Evolutionary conservation across 148 eudicot species (phyloP).

Genomic region (Fagopyrum homotropicum): DNA sequence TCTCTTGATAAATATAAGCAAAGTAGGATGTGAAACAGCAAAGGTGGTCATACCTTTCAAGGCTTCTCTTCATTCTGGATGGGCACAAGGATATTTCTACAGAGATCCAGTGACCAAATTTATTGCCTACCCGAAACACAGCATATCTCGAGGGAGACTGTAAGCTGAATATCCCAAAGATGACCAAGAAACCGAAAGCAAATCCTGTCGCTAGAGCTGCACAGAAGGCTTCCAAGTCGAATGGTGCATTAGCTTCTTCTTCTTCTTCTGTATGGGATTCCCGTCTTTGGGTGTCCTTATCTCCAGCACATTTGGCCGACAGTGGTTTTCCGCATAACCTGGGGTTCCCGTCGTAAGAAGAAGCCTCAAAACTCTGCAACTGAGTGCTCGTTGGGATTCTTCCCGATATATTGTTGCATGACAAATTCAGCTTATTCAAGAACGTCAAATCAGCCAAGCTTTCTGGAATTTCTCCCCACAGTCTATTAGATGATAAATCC

Average conservation of each 20-base stretch:
- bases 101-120: background rate
- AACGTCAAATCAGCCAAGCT: constrained; percentile 26
- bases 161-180: background rate
- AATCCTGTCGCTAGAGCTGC: background rate
- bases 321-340: constrained; percentile 46
- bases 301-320: constrained; percentile 14
- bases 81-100: background rate
- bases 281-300: background rate
- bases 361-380: constrained; percentile 21
- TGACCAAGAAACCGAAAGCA: background rate
- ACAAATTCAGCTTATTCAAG: constrained; percentile 35
- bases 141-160: background rate
- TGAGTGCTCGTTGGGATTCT: constrained; percentile 41
- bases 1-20: too few relatives aligned
- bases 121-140: background rate
- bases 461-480: constrained; percentile 40
- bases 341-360: constrained; percentile 32
- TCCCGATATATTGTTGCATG: constrained; percentile 38
- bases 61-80: background rate
- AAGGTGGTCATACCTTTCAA: background rate
- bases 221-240: background rate
- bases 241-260: background rate
- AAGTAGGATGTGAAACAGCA: too few relatives aligned
- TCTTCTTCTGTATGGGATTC: background rate
- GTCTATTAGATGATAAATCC: constrained; percentile 37